Evolutionary conservation across 805 yeast genomes (phyloP).

Genomic region (Torulaspora maleeae): DNA sequence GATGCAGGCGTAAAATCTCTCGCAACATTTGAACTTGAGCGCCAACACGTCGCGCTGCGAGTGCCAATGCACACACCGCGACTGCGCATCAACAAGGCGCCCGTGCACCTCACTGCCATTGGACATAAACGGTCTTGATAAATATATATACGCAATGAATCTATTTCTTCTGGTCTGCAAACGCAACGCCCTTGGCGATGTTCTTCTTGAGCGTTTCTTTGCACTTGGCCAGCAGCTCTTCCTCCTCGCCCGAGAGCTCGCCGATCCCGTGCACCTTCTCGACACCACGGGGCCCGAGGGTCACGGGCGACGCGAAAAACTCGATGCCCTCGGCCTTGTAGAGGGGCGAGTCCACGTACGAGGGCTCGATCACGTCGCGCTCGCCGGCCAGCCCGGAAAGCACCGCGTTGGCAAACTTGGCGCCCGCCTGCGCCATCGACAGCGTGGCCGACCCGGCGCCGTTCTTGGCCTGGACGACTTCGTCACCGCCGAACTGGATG

Average conservation of each 20-base stretch:
- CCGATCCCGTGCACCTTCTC: conserved; percentile 77
- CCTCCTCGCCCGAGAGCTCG: conserved; percentile 68
- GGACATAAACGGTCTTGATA: neutral
- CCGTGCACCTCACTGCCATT: conserved; percentile 15
- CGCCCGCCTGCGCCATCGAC: conserved; percentile 92
- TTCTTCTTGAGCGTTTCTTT: conserved; percentile 86
- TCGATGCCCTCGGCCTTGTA: conserved; percentile 86
- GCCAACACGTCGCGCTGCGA: conserved; percentile 31
- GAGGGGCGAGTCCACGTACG: conserved; percentile 76
- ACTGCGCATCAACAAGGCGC: conserved; percentile 23
- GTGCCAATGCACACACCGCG: conserved; percentile 36
- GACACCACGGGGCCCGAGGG: conserved; percentile 90
- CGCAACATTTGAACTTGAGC: conserved; percentile 33
- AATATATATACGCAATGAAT: conserved; percentile 1
- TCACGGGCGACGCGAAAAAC: conserved; percentile 92
- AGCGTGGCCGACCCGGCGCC: conserved; percentile 93
- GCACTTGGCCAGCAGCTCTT: conserved; percentile 74
- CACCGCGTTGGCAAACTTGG: conserved; percentile 63
- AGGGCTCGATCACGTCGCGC: conserved; percentile 58
- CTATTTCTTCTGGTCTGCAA: conserved; percentile 42
- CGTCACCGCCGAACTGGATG: conserved; percentile 95
- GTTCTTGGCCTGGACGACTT: conserved; percentile 87
- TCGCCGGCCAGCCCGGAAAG: conserved; percentile 62
- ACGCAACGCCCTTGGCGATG: conserved; percentile 90
- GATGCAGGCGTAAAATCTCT: conserved; percentile 29